Base-by-base conservation (phyloP, 1,139 yeast genomes). In the Pichia sp. region DNA sequence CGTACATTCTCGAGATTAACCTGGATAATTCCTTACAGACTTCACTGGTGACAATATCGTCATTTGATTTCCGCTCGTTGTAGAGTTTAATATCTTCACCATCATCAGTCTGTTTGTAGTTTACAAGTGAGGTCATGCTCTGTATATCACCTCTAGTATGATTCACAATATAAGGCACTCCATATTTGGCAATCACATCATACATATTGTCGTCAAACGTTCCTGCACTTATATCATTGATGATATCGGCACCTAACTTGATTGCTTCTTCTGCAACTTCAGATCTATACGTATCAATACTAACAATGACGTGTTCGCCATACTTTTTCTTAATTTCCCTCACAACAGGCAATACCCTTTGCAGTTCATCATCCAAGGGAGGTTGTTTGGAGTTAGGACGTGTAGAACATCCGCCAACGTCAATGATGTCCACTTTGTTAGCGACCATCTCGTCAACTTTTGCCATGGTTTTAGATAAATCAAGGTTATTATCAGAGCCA, bases 331-430 rank as follows among this genome's bases (percentile, higher is more conserved):
- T 70, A 21, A 91, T 69, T 0, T 76, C 76, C 44, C 68, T 57
- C 9, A 91, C 68, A 0, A 83, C 72, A 0, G 94, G 93, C 3
- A 85, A 55, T 1, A 87, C 82, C 29, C 97, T 63, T 1, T 49
- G 48, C 24, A 81, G 47, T 52, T 82, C 93, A 30, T 65, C 69
- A 5, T 60, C 66, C 17, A 62, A 66, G 3, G 71, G 52, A 0
- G 82, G 80, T 38, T 74, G 84, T 1, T 50, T 51, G 3, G 93
- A 73, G 3, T 86, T 84, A 0, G 97, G 97, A 37, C 93, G 68
- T 0, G 97, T 88, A 0, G 96, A 84, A 41, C 86, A 86, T 1
- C 97, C 97, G 7, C 97, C 98, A 40, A 91, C 72, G 53, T 88
- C 98, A 24, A 91, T 66, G 27, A 93, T 83, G 21, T 67, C 67